Base-by-base conservation (phyloP, 2,329 filamentous ascomycete genomes). In the Amylocarpus encephaloides region DNA sequence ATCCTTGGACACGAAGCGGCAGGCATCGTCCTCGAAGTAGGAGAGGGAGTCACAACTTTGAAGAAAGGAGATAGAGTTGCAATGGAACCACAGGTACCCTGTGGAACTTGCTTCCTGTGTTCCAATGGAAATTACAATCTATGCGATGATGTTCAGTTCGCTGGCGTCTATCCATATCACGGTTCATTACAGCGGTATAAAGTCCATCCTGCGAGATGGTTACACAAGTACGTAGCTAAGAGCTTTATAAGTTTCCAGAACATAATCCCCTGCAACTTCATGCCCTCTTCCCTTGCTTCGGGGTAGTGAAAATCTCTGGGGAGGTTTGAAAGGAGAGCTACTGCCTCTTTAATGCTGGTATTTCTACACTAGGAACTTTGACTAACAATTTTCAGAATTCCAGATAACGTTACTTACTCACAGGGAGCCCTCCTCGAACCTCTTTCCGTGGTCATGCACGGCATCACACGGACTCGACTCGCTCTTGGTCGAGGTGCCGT, bases 341-440 rank as follows among this genome's bases (percentile, higher is more conserved):
- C n/a, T n/a, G n/a, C n/a, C n/a, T n/a, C n/a, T n/a, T n/a, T n/a
- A n/a, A n/a, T n/a, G n/a, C n/a, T n/a, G n/a, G n/a, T n/a, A n/a
- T n/a, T n/a, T n/a, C n/a, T n/a, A n/a, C n/a, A n/a, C n/a, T n/a
- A n/a, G n/a, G n/a, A n/a, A n/a, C n/a, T n/a, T n/a, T n/a, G n/a
- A 26, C 22, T 26, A 7, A 26, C 22, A 4, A 26, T 26, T 26
- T 4, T 4, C 22, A 26, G 22, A 26, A 64, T 85, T 2, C 80
- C 81, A 1, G 72, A 77, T 43, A 74, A 70, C 43, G 66, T 85
- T 45, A 74, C 71, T 9, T 84, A 73, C 60, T 71, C 73, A 12
- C 75, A 84, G 58, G 81, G 76, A 6, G 80, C 82, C 11, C 73
- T 86, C 1, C 74, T 86, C 16, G 82, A 85, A 56, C 82, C 82